phyloP scores from a whole-genome alignment of 306 rosid species.

The Pyrus betulifolia region DNA sequence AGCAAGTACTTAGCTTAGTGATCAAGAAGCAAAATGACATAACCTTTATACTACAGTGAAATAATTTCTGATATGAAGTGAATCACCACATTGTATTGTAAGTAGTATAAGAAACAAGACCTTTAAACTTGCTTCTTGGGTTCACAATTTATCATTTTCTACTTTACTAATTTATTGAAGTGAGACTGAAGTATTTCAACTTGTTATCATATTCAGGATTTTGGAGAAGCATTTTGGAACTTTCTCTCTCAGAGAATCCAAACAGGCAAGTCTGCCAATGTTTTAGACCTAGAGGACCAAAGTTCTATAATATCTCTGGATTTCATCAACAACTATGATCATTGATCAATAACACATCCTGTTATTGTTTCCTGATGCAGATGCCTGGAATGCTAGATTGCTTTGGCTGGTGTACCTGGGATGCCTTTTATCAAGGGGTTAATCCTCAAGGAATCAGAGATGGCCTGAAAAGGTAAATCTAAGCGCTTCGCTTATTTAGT shows the following conservation, averaged over 20 bases:
- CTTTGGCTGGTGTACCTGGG: slow-evolving; percentile 45
- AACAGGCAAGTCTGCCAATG: slow-evolving; percentile 24
- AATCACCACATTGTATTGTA: neutral
- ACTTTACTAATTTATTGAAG: neutral
- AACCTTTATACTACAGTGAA: neutral
- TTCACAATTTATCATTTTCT: neutral
- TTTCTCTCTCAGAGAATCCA: slow-evolving; percentile 26
- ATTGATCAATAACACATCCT: neutral
- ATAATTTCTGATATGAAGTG: neutral
- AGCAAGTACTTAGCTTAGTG: neutral
- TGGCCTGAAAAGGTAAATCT: slow-evolving; percentile 31
- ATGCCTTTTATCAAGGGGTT: slow-evolving; percentile 29
- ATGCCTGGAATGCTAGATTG: slow-evolving; percentile 38
- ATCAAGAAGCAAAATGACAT: neutral
- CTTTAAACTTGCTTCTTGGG: neutral
- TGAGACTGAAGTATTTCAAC: neutral
- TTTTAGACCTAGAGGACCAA: slow-evolving; percentile 2
- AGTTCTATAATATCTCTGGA: neutral
- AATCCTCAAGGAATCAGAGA: slow-evolving; percentile 35
- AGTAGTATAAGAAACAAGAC: neutral
- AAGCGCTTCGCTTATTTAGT: neutral
- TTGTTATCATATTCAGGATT: slow-evolving; percentile 21
- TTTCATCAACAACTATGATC: neutral
- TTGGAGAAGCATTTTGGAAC: slow-evolving; percentile 29
- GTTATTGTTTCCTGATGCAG: slow-evolving; percentile 11